These are phyloP conservation scores for Mycena galopus DNA, from an alignment of 768 basidiomycete genomes.

Conservation along the genomic window DNA sequence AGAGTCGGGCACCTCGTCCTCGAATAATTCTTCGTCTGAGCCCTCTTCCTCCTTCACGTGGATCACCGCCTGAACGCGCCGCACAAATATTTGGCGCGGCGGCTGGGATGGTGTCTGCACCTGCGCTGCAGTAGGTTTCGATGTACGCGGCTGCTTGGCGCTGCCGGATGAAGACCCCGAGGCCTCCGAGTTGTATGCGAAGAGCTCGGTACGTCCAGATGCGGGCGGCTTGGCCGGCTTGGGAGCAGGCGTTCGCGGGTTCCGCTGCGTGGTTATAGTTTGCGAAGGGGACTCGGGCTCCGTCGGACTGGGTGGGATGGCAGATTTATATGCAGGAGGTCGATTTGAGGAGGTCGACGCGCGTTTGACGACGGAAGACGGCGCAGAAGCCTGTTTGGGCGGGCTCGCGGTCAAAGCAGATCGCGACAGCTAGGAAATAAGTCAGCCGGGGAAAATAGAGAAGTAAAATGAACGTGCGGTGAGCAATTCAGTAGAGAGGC, in stretches of 20 bases:
- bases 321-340: conserved; percentile 47
- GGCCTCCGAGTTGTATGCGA: conserved; percentile 9
- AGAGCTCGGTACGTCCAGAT: conserved; percentile 25
- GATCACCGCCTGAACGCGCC: conserved; percentile 36
- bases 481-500: conserved; percentile 69
- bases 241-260: conserved; percentile 33
- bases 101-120: conserved; percentile 23
- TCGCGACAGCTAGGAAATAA: conserved; percentile 21
- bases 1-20: conserved; percentile 9
- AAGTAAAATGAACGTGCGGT: conserved; percentile 55
- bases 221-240: conserved; percentile 16
- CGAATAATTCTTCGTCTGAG: neutral
- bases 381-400: conserved; percentile 48
- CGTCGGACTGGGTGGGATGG: conserved; percentile 42
- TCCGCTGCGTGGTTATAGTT: conserved; percentile 12
- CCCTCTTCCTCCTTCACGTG: conserved; percentile 35
- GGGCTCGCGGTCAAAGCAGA: conserved; percentile 47
- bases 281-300: conserved; percentile 42
- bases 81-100: conserved; percentile 35
- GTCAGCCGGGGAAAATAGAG: conserved; percentile 9
- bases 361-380: conserved; percentile 46
- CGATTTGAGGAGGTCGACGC: conserved; percentile 46
- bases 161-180: neutral
- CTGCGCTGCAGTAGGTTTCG: conserved; percentile 22
- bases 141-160: neutral